Conservation (phyloP, 2,329 filamentous ascomycete species). For the Sarocladium strictum region DNA sequence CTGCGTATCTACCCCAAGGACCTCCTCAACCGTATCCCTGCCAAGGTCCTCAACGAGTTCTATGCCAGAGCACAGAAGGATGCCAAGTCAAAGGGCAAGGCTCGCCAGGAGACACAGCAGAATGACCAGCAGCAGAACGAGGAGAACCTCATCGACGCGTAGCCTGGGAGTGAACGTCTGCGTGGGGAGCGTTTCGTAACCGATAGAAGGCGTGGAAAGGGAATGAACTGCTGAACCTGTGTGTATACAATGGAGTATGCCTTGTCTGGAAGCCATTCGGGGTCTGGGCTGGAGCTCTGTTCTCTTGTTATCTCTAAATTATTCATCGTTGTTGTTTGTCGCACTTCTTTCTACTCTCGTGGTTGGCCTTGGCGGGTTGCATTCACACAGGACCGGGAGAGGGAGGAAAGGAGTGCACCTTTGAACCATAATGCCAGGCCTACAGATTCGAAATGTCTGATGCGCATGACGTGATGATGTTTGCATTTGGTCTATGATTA, state of each 20-base stretch:
- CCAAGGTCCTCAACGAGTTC: constrained; percentile 77
- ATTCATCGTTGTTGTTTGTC: not conserved
- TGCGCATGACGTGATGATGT: not conserved
- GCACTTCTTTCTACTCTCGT: not conserved
- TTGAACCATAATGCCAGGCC: constrained; percentile 4
- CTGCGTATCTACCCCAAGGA: constrained; percentile 98
- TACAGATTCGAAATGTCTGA: not conserved
- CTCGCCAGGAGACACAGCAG: constrained; percentile 35
- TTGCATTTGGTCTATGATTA: no score
- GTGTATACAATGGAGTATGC: constrained; percentile 4
- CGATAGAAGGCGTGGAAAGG: not conserved
- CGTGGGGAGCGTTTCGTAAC: not conserved
- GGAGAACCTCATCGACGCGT: constrained; percentile 58
- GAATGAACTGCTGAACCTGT: not conserved
- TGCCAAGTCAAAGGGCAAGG: constrained; percentile 57
- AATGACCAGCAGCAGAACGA: constrained; percentile 39
- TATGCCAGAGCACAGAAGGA: constrained; percentile 64
- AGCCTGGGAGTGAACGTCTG: no score
- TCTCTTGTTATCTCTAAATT: not conserved
- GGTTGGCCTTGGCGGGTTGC: constrained; percentile 3
- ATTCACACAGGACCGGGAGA: not conserved
- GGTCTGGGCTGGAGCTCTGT: not conserved
- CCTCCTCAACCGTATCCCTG: constrained; percentile 87
- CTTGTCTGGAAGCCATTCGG: not conserved
- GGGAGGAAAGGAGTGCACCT: not conserved